Conservation (phyloP, 495 filamentous ascomycete genomes). For the Aspergillus steynii region DNA sequence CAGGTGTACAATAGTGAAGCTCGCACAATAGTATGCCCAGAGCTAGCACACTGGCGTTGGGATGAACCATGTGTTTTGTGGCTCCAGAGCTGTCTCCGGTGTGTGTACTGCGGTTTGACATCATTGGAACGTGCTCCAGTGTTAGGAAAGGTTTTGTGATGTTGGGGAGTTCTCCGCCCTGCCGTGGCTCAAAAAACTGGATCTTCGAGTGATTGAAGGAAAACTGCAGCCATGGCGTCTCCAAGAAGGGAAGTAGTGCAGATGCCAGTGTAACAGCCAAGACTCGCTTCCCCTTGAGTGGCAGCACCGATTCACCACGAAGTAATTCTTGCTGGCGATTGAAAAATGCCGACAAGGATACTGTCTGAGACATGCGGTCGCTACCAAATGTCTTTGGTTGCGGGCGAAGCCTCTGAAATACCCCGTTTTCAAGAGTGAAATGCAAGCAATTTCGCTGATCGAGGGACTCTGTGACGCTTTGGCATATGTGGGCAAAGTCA, state of each 20-base stretch:
- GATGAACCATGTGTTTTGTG: slow-evolving; percentile 29
- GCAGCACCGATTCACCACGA: slow-evolving; percentile 22
- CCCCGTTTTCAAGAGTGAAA: slow-evolving; percentile 26
- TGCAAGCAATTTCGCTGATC: slow-evolving; percentile 29
- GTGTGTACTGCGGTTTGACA: slow-evolving; percentile 22
- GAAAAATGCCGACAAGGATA: slow-evolving; percentile 30
- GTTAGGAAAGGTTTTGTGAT: slow-evolving; percentile 33
- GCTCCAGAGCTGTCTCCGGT: slow-evolving; percentile 15
- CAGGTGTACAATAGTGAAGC: slow-evolving; percentile 36
- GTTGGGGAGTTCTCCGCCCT: slow-evolving; percentile 28
- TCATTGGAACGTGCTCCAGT: slow-evolving; percentile 30
- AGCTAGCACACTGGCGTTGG: slow-evolving; percentile 32
- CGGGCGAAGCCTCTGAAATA: slow-evolving; percentile 28
- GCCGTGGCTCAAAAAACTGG: slow-evolving; percentile 28
- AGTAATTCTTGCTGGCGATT: slow-evolving; percentile 29
- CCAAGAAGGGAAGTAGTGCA: slow-evolving; percentile 32
- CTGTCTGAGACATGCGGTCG: slow-evolving; percentile 23
- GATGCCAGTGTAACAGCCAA: slow-evolving; percentile 30
- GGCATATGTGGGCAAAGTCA: slow-evolving; percentile 27
- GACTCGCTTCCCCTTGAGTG: slow-evolving; percentile 31
- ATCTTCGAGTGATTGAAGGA: slow-evolving; percentile 38
- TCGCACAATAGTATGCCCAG: slow-evolving; percentile 38
- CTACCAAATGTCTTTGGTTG: slow-evolving; percentile 31
- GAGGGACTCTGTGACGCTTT: slow-evolving; percentile 29
- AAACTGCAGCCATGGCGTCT: slow-evolving; percentile 33